Evolutionary conservation across 768 basidiomycete species (phyloP).

Genomic region (Myochromella boudieri): DNA sequence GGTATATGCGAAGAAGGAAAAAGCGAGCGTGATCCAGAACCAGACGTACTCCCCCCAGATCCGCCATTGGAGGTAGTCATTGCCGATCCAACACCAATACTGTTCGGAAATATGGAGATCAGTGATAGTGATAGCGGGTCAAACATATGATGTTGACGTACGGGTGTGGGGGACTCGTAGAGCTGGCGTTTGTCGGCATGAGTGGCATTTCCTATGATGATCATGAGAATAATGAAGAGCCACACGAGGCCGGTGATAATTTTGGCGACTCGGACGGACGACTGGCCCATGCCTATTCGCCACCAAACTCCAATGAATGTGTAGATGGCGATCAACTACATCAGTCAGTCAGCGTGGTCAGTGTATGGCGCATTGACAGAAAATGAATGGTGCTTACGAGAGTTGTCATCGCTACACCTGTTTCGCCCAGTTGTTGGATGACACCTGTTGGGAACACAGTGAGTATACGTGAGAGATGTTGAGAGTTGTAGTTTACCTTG

Average conservation of each 20-base stretch:
- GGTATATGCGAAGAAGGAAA: slow-evolving; percentile 31
- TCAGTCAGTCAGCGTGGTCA: background rate
- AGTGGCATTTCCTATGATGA: slow-evolving; percentile 25
- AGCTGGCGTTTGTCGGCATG: slow-evolving; percentile 16
- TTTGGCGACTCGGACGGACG: slow-evolving; percentile 24
- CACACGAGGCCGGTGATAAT: slow-evolving; percentile 29
- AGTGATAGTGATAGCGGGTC: too few species aligned
- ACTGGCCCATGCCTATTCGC: slow-evolving; percentile 22
- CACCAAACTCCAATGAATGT: slow-evolving; percentile 41
- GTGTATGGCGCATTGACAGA: background rate
- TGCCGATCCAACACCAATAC: slow-evolving; percentile 47
- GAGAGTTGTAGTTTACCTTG: slow-evolving; percentile 26
- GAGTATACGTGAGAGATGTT: background rate
- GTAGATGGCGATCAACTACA: slow-evolving; percentile 36
- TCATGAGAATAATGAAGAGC: slow-evolving; percentile 34
- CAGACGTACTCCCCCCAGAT: slow-evolving; percentile 44
- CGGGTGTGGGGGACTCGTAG: slow-evolving; percentile 35
- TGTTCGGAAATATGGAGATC: slow-evolving; percentile 2
- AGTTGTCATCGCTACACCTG: slow-evolving; percentile 39
- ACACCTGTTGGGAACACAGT: slow-evolving; percentile 25
- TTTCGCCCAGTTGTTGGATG: slow-evolving; percentile 41
- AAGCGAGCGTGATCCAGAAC: slow-evolving; percentile 40
- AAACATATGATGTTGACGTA: too few species aligned
- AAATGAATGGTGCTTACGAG: slow-evolving; percentile 26
- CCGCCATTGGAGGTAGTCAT: slow-evolving; percentile 26